phyloP scores from a whole-genome alignment of 257 asterid genomes.

The Capsicum baccatum region DNA sequence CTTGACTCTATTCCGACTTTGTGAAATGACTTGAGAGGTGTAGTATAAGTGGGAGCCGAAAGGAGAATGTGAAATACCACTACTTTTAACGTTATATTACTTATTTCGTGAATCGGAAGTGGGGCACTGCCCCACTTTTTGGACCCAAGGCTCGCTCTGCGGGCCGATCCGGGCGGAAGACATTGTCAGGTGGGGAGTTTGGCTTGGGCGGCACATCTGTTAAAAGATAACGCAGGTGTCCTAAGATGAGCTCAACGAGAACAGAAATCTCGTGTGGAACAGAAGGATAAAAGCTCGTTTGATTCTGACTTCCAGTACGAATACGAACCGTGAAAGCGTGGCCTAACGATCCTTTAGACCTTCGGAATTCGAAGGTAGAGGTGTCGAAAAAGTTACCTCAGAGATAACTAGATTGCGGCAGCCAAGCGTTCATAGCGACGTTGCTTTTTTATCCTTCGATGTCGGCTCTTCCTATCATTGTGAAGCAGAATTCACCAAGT shows the following conservation, averaged over 20 bases:
- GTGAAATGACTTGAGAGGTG: slow-evolving; percentile 36
- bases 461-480: too few species aligned
- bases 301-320: not conserved
- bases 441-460: too few species aligned
- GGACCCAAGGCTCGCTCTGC: slow-evolving; percentile 57
- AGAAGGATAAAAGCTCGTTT: not conserved
- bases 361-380: not conserved
- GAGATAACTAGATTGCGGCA: not conserved
- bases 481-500: too few species aligned
- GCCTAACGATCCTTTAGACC: slow-evolving; percentile 16
- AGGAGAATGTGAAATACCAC: slow-evolving; percentile 88
- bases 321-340: not conserved
- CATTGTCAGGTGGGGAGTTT: slow-evolving; percentile 51
- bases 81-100: slow-evolving; percentile 89
- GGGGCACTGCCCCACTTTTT: slow-evolving; percentile 71
- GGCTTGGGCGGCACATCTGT: slow-evolving; percentile 48
- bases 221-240: slow-evolving; percentile 36
- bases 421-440: not conserved
- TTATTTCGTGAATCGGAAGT: slow-evolving; percentile 80
- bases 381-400: not conserved
- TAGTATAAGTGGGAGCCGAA: slow-evolving; percentile 62
- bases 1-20: too few species aligned
- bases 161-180: slow-evolving; percentile 41
- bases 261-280: not conserved
- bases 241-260: slow-evolving; percentile 24